Base-by-base conservation (phyloP, 345 rosid species). In the Punica granatum region DNA sequence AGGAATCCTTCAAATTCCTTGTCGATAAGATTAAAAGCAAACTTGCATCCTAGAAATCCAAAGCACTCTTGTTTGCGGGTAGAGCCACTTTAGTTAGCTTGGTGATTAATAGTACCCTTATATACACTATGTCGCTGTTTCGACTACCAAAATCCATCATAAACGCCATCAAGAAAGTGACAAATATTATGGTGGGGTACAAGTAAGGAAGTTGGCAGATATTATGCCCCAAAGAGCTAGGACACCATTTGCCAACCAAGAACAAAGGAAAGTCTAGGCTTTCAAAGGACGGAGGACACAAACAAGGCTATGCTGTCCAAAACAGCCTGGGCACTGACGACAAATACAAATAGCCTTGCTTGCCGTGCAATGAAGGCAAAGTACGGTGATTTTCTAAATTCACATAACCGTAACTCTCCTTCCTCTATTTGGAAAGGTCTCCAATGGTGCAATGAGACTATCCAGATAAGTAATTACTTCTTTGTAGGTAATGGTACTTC, bases 151-250 rank as follows among this genome's bases (percentile, higher is more conserved):
- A 32, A 13, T 12, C 41, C 0, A 25, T 19, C 30, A 0, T 9
- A 2, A 31, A 30, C 13, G 1, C 6, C 19, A 10, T 26, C 0
- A 0, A 63, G 12, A 21, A 18, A 37, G 3, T 7, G 0, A 63
- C 13, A 48, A 23, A 39, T 10, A 13, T 0, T 63, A 0, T 39
- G n/a, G 31, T 0, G 14, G 66, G 33, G 6, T 3, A 43, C 1
- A 9, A 11, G 3, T 15, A 18, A 43, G 14, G 15, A 11, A 11
- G 14, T 18, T 9, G 6, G 48, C 14, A 11, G 14, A 3, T 43
- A 43, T 18, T 43, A 11, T 43, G 15, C 48, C 11, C 48, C 48
- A 43, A 43, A 4, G 2, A 43, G 48, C 18, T 43, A n/a, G 48
- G 48, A 43, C 18, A 37, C 7, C 11, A 37, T 37, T 13, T 37